Evolutionary conservation across 2,329 filamentous ascomycete genomes (phyloP).

Genomic region (Diaporthe humulicola): DNA sequence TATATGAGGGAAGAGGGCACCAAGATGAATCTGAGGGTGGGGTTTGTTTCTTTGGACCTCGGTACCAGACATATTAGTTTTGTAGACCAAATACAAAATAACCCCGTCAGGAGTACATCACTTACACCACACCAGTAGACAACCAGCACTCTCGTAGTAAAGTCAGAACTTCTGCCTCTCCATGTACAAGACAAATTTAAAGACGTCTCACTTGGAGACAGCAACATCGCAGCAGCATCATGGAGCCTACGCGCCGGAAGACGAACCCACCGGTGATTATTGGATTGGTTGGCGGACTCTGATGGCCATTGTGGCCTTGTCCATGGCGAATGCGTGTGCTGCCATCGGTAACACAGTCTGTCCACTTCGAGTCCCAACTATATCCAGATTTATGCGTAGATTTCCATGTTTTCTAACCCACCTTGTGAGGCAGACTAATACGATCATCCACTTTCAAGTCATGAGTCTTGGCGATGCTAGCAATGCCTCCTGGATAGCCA

Average conservation of each 20-base stretch:
- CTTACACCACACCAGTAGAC: not conserved
- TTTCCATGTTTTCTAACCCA: not conserved
- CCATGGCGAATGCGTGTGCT: slow-evolving; percentile 36
- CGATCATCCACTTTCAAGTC: slow-evolving; percentile 31
- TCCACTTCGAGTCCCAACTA: not conserved
- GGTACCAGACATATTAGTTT: not conserved
- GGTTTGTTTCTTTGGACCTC: not conserved
- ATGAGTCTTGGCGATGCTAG: slow-evolving; percentile 25
- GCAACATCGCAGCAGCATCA: not conserved
- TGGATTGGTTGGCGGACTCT: slow-evolving; percentile 31
- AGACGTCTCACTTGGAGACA: not conserved
- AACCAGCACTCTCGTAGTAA: no score
- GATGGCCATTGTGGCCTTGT: slow-evolving; percentile 32
- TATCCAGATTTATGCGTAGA: not conserved
- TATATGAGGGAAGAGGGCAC: not conserved
- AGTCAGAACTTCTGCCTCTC: not conserved
- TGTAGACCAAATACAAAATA: not conserved
- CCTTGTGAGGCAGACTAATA: slow-evolving; percentile 21
- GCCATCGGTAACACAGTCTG: slow-evolving; percentile 34
- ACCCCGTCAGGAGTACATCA: not conserved
- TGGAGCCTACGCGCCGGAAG: not conserved
- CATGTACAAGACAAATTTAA: not conserved
- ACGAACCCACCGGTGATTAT: not conserved
- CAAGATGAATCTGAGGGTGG: not conserved
- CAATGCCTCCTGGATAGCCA: slow-evolving; percentile 31